Base-by-base conservation (phyloP, 2,329 filamentous ascomycete species). In the Pseudogymnoascus sp. region DNA sequence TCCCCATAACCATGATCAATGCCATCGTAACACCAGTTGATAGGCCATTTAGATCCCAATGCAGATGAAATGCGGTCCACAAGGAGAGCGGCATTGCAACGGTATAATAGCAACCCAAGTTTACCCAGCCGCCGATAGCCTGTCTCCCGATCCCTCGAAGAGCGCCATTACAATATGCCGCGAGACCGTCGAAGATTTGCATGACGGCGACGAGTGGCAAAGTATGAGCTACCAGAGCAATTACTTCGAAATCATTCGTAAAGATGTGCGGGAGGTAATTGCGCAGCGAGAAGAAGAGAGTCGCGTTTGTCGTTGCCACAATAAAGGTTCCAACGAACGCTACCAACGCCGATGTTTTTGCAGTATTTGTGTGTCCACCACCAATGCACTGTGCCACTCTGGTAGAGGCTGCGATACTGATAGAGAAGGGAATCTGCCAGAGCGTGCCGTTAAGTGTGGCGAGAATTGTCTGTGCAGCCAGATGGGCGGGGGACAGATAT, bases 371-470 rank as follows among this genome's bases (percentile, higher is more conserved):
- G 12, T 96, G 79, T 1, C 86, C 86, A 0, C 92, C 91, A 6
- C 92, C 92, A 64, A 96, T 93, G 37, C 96, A 77, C 68, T 96
- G 96, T 18, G 92, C 92, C 16, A 96, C 84, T 1, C 92, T 85
- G 0, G 92, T 97, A 14, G 87, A 92, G 0, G 87, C 85, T 1
- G 92, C 92, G 62, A 97, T 92, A 35, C 87, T 89, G 64, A 96
- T 82, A 0, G 92, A 89, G 75, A 96, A 96, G 0, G 92, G 90
- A 54, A 96, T 86, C 73, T 95, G 90, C 76, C 90, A 96, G 0
- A 88, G 89, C 20, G 94, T 85, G 8, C 85, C 84, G 0, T 86
- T 85, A 47, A 95, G 79, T 0, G 88, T 92, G n/a, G 88, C 83
- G 5, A 97, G 78, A 14, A 96, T 86, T 18, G 88, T 91, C 74